A percentile compares a stretch with the other conserved stretches of the same genome.
Conservation (phyloP, 2,329 filamentous ascomycete genomes). For the Clarireedia homoeocarpa region DNA sequence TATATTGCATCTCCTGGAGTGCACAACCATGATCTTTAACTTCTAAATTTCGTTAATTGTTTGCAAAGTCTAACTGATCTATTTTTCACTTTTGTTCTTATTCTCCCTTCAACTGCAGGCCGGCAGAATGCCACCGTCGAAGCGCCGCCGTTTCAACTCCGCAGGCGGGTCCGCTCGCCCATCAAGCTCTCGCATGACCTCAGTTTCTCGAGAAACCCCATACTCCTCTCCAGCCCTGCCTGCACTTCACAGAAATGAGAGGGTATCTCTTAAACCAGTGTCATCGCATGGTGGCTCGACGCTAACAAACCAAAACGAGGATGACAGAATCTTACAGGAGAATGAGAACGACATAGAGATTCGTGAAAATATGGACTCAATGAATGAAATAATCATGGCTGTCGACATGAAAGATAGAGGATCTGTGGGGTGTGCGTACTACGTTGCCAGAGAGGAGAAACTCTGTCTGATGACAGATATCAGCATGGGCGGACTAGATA, state of each 20-base stretch:
- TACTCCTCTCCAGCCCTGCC: slow-evolving; percentile 17
- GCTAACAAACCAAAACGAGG: slow-evolving; percentile 9
- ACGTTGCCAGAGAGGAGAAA: slow-evolving; percentile 59
- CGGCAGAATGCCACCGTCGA: slow-evolving; percentile 14
- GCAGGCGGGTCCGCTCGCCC: slow-evolving; percentile 8
- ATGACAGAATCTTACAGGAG: slow-evolving; percentile 6
- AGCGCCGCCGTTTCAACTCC: slow-evolving; percentile 18
- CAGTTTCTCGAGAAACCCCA: slow-evolving; percentile 12
- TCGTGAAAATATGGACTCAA: slow-evolving; percentile 38
- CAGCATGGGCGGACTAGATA: slow-evolving; percentile 57
- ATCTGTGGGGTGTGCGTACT: slow-evolving; percentile 78
- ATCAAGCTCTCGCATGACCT: slow-evolving; percentile 17
- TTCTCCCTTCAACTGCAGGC: background rate
- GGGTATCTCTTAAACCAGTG: slow-evolving; percentile 15
- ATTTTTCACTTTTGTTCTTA: background rate
- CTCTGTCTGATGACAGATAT: slow-evolving; percentile 74
- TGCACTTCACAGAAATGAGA: slow-evolving; percentile 12
- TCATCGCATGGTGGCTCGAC: slow-evolving; percentile 7
- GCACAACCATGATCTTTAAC: background rate
- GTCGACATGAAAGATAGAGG: slow-evolving; percentile 65
- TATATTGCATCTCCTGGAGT: no score
- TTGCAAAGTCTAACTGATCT: no score
- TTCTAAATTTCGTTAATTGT: no score
- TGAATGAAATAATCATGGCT: slow-evolving; percentile 71
- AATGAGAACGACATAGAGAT: slow-evolving; percentile 28